Evolutionary conservation across 202 grass and related monocot genomes (phyloP), one percentile per base, ranked within the genome.

Genomic region (Panicum virgatum): DNA sequence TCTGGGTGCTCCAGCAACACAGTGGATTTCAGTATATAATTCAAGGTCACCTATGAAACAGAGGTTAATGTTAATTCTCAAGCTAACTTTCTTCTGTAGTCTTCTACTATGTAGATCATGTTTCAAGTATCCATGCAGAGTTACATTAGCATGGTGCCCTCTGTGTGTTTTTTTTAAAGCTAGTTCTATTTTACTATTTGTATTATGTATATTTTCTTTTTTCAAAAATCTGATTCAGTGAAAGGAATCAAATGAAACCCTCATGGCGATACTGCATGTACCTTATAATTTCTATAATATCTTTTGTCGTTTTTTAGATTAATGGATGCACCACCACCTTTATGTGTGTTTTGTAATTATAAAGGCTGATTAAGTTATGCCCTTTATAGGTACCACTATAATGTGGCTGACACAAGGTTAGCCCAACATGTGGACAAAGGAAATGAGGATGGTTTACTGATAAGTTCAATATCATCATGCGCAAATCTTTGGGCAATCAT

Each of bases 21-120:
- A 96, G 70, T 96, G 93, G 93, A 96, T 96, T 80, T 96, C 93
- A 37, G 93, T 96, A 58, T 96, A 96, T 66, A 96, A 96, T 86
- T 89, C 90, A 7, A 84, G 90, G 62, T 58, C 66, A 45, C 90
- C 93, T 20, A 96, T 96, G 93, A 96, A 96, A 72, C 90, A 92
- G 67, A 88, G 93, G 93, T 95, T 22, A 64, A 14, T 61, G 9
- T 54, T 64, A 43, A 70, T 89, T 89, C 77, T 64, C 45, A 77
- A 85, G 54, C 36, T 68, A n/a, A 9, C n/a, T 66, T 75, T 34
- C n/a, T 77, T 62, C 42, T 40, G 5, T 72, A 27, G 29, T 59
- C 34, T 39, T 30, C 38, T 47, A 37, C 12, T 72, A 25, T 69
- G 58, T 83, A 25, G 60, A 68, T 83, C 26, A 20, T 38, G 38